Percentiles rank a stretch among this genome's conserved stretches.
phyloP scores from a whole-genome alignment of 495 filamentous ascomycete genomes.

The Talaromyces nanjingensis region DNA sequence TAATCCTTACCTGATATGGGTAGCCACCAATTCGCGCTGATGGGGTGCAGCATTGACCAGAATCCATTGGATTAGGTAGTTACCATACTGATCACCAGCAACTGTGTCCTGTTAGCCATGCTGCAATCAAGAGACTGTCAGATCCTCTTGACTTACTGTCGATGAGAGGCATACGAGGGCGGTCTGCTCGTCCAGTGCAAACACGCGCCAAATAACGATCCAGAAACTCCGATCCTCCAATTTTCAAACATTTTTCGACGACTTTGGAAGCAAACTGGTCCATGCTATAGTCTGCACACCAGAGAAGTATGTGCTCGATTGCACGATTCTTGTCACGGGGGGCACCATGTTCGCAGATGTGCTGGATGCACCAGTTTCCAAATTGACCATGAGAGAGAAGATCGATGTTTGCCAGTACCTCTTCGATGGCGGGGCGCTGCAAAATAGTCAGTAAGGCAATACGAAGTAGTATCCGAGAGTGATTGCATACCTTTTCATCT shows the following conservation, averaged over 20 bases:
- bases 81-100: slow-evolving; percentile 96
- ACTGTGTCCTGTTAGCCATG: slow-evolving; percentile 36
- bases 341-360: slow-evolving; percentile 95
- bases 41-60: slow-evolving; percentile 77
- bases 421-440: slow-evolving; percentile 91
- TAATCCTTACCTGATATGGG: slow-evolving; percentile 65
- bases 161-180: slow-evolving; percentile 93
- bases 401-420: slow-evolving; percentile 89
- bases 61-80: slow-evolving; percentile 97
- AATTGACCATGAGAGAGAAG: slow-evolving; percentile 97
- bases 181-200: slow-evolving; percentile 82
- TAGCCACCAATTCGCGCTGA: slow-evolving; percentile 87
- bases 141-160: slow-evolving; percentile 56
- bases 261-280: slow-evolving; percentile 99
- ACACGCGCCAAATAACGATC: slow-evolving; percentile 89
- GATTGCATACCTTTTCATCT: slow-evolving; percentile 78
- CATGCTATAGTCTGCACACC: slow-evolving; percentile 94
- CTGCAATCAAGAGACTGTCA: background rate
- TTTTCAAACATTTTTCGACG: slow-evolving; percentile 98
- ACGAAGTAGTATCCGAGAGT: background rate
- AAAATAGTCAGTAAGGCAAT: slow-evolving; percentile 25
- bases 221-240: slow-evolving; percentile 85
- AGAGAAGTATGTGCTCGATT: slow-evolving; percentile 88
- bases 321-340: slow-evolving; percentile 87
- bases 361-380: slow-evolving; percentile 99